phyloP scores from a whole-genome alignment of 768 basidiomycete genomes.

The Mycena alexandri region DNA sequence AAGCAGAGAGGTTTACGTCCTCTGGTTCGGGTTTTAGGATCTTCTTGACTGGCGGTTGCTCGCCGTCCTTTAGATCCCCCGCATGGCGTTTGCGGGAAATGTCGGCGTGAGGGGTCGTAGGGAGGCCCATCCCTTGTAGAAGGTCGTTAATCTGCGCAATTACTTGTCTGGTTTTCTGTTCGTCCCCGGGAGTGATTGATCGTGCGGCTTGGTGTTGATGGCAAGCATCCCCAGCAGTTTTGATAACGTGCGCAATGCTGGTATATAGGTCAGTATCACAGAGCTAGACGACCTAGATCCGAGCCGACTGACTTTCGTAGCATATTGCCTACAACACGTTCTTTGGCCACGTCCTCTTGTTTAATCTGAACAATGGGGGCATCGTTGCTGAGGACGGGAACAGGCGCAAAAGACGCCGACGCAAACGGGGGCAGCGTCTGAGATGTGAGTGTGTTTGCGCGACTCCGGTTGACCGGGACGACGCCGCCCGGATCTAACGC shows the following conservation, averaged over 20 bases:
- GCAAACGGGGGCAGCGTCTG: conserved; percentile 30
- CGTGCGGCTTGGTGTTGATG: conserved; percentile 35
- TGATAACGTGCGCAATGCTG: conserved; percentile 74
- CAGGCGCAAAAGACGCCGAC: conserved; percentile 30
- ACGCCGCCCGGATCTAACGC: conserved; percentile 54
- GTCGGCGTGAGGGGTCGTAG: conserved; percentile 28
- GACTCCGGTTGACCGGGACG: conserved; percentile 50
- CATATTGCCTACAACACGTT: conserved; percentile 60
- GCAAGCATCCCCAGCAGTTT: conserved; percentile 67
- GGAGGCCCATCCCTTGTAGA: conserved; percentile 36
- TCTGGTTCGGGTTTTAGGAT: conserved; percentile 36
- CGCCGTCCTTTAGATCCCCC: conserved; percentile 32
- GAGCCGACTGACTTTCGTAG: conserved; percentile 63
- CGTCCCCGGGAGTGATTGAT: conserved; percentile 37
- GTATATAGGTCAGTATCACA: conserved; percentile 38
- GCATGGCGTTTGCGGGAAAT: conserved; percentile 37
- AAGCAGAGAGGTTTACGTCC: conserved; percentile 33
- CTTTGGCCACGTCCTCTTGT: conserved; percentile 42
- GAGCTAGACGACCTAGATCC: conserved; percentile 9
- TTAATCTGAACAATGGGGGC: conserved; percentile 20
- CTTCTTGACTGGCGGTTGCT: conserved; percentile 37
- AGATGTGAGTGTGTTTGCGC: conserved; percentile 51
- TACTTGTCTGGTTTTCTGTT: conserved; percentile 36
- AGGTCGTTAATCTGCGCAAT: conserved; percentile 36
- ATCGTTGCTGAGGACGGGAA: background rate